These are phyloP conservation scores for Centaurea solstitialis DNA, from an alignment of 129 eudicot species.

Conservation along the genomic window DNA sequence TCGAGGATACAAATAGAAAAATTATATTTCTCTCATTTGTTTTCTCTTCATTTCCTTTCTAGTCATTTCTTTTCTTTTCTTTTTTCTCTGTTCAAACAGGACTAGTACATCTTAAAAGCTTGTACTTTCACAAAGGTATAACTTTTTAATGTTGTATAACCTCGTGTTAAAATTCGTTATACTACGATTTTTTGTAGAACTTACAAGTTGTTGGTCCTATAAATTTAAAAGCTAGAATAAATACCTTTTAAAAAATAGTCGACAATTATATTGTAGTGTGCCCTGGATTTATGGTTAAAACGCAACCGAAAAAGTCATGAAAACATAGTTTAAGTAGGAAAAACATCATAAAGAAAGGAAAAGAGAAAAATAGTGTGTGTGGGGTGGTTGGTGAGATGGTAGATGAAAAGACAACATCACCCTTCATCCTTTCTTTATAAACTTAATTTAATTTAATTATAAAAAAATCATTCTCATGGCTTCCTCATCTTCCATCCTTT, in stretches of 20 bases:
- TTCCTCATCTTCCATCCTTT: slow-evolving; percentile 6
- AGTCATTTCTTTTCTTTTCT: no score
- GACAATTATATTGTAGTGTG: not conserved
- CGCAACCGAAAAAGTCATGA: not conserved
- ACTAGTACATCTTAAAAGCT: no score
- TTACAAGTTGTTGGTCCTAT: not conserved
- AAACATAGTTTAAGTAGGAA: not conserved
- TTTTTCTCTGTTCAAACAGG: no score
- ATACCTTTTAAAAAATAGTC: no score
- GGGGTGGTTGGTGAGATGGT: slow-evolving; percentile 36
- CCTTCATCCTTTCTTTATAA: not conserved
- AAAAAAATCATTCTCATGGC: slow-evolving; percentile 5
- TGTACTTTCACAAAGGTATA: not conserved
- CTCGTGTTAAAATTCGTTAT: no score
- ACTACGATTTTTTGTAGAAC: no score
- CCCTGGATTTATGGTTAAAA: not conserved
- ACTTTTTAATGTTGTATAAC: no score
- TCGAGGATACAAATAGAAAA: no score
- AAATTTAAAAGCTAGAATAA: no score
- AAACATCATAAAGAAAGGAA: slow-evolving; percentile 3
- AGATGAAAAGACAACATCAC: slow-evolving; percentile 33
- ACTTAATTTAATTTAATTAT: not conserved
- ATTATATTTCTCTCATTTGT: no score
- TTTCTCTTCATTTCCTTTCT: no score
- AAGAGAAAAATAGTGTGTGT: slow-evolving; percentile 11